Evolutionary conservation across 345 rosid genomes (phyloP).

Genomic region (Zanthoxylum bungeanum): DNA sequence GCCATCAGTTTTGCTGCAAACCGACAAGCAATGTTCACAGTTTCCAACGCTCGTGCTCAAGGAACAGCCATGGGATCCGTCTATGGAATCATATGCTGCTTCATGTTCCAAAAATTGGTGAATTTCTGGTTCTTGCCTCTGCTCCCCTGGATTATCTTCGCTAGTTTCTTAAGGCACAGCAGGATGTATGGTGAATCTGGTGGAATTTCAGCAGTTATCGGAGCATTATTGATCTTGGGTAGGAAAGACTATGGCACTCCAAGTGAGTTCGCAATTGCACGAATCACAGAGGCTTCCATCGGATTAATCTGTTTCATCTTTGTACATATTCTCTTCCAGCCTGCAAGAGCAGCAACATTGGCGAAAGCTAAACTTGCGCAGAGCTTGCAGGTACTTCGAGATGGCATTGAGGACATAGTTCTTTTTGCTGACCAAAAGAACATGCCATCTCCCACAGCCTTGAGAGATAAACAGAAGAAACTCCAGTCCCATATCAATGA

Average conservation of each 20-base stretch:
- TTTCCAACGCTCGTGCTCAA: slow-evolving; percentile 63
- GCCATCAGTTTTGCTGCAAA: slow-evolving; percentile 60
- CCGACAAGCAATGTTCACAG: slow-evolving; percentile 52
- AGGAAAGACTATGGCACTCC: slow-evolving; percentile 54
- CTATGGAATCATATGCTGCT: slow-evolving; percentile 58
- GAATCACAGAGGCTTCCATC: slow-evolving; percentile 54
- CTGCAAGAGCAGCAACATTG: slow-evolving; percentile 52
- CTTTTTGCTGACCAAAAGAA: slow-evolving; percentile 25
- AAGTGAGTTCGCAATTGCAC: slow-evolving; percentile 50
- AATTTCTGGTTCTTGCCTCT: slow-evolving; percentile 49
- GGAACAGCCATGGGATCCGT: slow-evolving; percentile 80
- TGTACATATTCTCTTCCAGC: slow-evolving; percentile 45
- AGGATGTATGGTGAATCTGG: slow-evolving; percentile 66
- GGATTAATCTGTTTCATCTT: slow-evolving; percentile 52
- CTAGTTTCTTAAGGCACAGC: slow-evolving; percentile 59
- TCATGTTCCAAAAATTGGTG: slow-evolving; percentile 29
- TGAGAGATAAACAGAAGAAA: slow-evolving; percentile 31
- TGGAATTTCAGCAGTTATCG: slow-evolving; percentile 51
- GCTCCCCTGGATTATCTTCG: slow-evolving; percentile 59
- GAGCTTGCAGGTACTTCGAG: slow-evolving; percentile 29
- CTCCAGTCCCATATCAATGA: slow-evolving; percentile 30
- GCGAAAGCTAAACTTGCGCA: slow-evolving; percentile 45
- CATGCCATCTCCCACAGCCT: slow-evolving; percentile 20
- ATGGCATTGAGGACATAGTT: slow-evolving; percentile 25
- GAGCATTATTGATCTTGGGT: slow-evolving; percentile 63